phyloP scores from a whole-genome alignment of 2,329 filamentous ascomycete genomes.

The Colletotrichum costaricense region DNA sequence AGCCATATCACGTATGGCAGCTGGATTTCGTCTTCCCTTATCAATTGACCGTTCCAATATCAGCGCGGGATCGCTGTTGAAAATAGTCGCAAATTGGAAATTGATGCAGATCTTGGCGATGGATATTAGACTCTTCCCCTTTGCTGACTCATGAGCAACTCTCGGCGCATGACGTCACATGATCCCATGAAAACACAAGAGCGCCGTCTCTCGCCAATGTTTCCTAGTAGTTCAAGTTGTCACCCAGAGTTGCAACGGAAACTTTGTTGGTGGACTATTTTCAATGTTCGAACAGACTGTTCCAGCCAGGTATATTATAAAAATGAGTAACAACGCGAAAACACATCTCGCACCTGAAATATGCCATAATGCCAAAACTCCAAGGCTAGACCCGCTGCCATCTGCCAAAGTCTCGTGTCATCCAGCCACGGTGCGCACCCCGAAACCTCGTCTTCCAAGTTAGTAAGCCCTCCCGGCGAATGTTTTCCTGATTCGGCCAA shows the following conservation, averaged over 20 bases:
- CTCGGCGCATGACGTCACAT: constrained; percentile 1
- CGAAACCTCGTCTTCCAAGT: neutral
- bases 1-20: neutral
- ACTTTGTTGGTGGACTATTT: too few relatives aligned
- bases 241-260: neutral
- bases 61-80: neutral
- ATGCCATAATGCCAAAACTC: neutral
- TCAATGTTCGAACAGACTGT: constrained; percentile 2
- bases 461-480: too few relatives aligned
- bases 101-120: constrained; percentile 7
- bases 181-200: neutral
- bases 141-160: neutral
- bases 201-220: neutral
- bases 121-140: neutral
- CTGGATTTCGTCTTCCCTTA: neutral
- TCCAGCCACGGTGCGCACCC: constrained; percentile 10
- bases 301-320: constrained; percentile 28
- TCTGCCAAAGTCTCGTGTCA: constrained; percentile 11
- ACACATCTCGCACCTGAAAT: neutral
- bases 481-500: too few relatives aligned
- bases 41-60: neutral
- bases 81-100: neutral
- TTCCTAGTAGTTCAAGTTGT: neutral
- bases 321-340: neutral
- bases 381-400: constrained; percentile 13